Evolutionary conservation across 176 grass and related monocot species (phyloP).

Genomic region (Carex littledalei): DNA sequence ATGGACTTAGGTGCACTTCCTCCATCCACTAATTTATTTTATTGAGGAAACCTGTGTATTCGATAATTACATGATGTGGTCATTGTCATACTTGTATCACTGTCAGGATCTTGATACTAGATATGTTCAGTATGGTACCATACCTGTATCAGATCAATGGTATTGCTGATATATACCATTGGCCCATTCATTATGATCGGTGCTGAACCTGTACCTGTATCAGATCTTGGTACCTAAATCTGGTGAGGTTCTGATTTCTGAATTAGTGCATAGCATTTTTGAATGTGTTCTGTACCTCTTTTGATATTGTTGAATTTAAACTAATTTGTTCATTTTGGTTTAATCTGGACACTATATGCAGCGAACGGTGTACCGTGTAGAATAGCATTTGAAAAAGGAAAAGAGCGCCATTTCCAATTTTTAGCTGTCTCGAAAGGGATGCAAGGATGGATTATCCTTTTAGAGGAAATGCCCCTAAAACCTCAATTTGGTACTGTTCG

Average conservation of each 20-base stretch:
- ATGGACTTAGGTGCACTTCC: slow-evolving; percentile 56
- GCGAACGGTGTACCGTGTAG: slow-evolving; percentile 74
- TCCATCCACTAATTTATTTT: slow-evolving; percentile 3
- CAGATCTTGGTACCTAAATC: not conserved
- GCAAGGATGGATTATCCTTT: slow-evolving; percentile 89
- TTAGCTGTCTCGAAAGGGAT: slow-evolving; percentile 61
- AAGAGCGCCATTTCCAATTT: slow-evolving; percentile 87
- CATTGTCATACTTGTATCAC: not conserved
- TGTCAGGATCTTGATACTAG: not conserved
- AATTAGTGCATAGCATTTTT: not conserved
- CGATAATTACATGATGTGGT: not conserved
- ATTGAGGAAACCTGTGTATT: not conserved
- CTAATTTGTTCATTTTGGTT: not conserved
- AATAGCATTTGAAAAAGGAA: slow-evolving; percentile 99
- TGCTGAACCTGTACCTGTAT: not conserved
- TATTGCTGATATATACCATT: slow-evolving; percentile 5
- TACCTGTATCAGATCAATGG: not conserved
- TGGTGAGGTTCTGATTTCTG: not conserved
- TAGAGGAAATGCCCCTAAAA: slow-evolving; percentile 79
- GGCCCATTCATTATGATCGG: slow-evolving; percentile 11
- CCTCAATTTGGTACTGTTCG: slow-evolving; percentile 67
- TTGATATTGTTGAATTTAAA: not conserved
- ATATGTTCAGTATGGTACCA: not conserved
- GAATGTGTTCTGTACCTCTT: not conserved
- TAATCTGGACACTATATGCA: slow-evolving; percentile 31